Base-by-base conservation (phyloP, 2,329 filamentous ascomycete genomes). In the Aspergillus tubingensis region DNA sequence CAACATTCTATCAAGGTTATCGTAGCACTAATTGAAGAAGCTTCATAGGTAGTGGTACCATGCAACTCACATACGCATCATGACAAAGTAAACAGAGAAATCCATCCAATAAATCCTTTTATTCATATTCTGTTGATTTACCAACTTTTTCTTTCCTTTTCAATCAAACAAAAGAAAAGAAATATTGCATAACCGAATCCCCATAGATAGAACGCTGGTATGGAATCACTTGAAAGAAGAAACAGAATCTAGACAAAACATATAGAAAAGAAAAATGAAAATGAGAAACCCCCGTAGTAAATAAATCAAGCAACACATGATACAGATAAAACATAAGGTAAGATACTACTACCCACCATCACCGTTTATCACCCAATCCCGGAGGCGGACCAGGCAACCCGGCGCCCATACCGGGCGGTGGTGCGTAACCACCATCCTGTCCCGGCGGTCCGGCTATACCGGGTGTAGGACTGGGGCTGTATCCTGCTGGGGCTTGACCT, bases 321-420 rank as follows among this genome's bases (percentile, higher is more conserved):
- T 10, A 52, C 43, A 54, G 48, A 57, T 44, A 19, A 54, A 50
- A 50, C n/a, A 32, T 32, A 25, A 53, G 23, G 23, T 48, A 50
- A 15, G 8, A 21, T 25, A 27, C 25, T 27, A 27, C 25, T 27
- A 27, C 27, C 27, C 10, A 25, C 17, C 15, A 54, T 60, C 49
- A 65, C 62, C 72, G 72, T 60, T 62, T 62, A n/a, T 75, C 70
- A 17, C 70, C 71, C 58, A 70, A 58, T 21, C 71, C 72, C 41
- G 69, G 68, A 21, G 72, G 69, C 48, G 70, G 69, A 0, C 70
- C 68, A 27, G 68, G 57, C 32, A 63, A 48, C 49, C 61, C 53
- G 3, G 65, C 58, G 6, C 64, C 66, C 54, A 67, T 66, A 10
- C 72, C 70, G 11, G 73, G 69, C 23, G 72, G 70, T 19, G 70